Evolutionary conservation across 805 yeast species (phyloP), one percentile per base, ranked within the genome.

Genomic region (Torulaspora franciscae): DNA sequence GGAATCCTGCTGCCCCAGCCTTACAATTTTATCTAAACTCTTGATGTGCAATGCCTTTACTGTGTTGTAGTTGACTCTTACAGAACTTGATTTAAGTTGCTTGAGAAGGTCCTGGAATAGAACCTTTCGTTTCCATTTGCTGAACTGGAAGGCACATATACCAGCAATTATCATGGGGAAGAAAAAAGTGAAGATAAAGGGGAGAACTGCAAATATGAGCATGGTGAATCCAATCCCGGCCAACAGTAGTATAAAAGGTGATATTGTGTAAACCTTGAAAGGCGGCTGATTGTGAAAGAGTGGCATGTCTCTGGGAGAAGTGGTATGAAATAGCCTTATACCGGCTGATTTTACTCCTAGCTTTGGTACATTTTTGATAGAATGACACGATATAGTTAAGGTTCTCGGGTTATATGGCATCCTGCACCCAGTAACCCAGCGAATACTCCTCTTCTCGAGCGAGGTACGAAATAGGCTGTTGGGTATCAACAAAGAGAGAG

Each of bases 121-220:
- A 13, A 43, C 43, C 13, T 45, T 49, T 10, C 47, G 39, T 42
- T 49, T 52, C 61, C 62, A 61, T 40, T 42, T 48, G 24, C 46
- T 57, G 42, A 57, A 58, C 43, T 62, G 66, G 27, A 38, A 53
- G 7, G 49, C 33, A 6, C 39, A 47, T n/a, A 59, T 48, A 2
- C 50, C 57, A 3, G 46, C 43, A 17, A 62, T 41, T 3, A 52
- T 38, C 24, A 59, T 24, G 5, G 66, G 66, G 32, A 62, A 45
- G 27, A 62, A 47, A 34, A 49, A 38, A 11, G 54, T 47, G 37
- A 54, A 41, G 14, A 54, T 34, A 14, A 54, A 42, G 4, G 60
- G 58, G 4, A 56, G 22, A 14, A 56, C 43, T 25, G 52, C 24
- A 17, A 55, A 34, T 14, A 50, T 13, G 9, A 54, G 11, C 8